Evolutionary conservation across 139 green algal species (phyloP), one percentile per base, ranked within the genome.

Genomic region (Spirogloea muscicola): DNA sequence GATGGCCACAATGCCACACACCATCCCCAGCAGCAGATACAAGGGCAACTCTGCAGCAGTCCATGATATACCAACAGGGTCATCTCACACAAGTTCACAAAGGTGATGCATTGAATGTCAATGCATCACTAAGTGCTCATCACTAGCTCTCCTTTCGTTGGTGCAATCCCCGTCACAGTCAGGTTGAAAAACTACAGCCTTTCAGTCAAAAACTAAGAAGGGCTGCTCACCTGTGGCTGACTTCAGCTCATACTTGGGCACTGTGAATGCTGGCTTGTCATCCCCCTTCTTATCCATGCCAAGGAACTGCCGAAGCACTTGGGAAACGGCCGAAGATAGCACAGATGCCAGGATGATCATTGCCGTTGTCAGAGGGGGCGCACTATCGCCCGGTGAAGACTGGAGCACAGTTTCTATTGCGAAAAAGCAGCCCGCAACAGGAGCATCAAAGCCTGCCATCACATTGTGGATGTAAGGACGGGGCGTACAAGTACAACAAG

Each of bases 361-460:
- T n/a, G 72, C 62, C 3, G 49, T 74, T 16, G 62, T 80, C 16
- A 80, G 64, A 0, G 70, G 70, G 3, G 72, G 72, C 27, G 62
- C 63, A 10, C 51, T 49, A 3, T 80, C 61, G 3, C 36, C 64
- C 18, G 72, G 36, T 3, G 27, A 21, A 1, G 85, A 85, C 37
- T 86, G 79, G 25, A 93, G 81, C 25, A 88, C 76, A 25, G 84
- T 81, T 79, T 93, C 89, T 2, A 97, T 86, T 7, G 92, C 93
- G 71, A 97, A 98, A 57, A 98, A 92, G 1, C 93, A 90, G 3
- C 92, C 93, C 3, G 89, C 82, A 5, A 97, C 91, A 0, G 93
- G 91, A 0, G 93, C 93, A 70, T 96, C 94, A 83, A 98, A 98
- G 7, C 92, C 93, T 76, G 68, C 48, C 41, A 10, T n/a, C n/a